phyloP scores from a whole-genome alignment of 176 grass and related monocot genomes.

The Oryza coarctata region DNA sequence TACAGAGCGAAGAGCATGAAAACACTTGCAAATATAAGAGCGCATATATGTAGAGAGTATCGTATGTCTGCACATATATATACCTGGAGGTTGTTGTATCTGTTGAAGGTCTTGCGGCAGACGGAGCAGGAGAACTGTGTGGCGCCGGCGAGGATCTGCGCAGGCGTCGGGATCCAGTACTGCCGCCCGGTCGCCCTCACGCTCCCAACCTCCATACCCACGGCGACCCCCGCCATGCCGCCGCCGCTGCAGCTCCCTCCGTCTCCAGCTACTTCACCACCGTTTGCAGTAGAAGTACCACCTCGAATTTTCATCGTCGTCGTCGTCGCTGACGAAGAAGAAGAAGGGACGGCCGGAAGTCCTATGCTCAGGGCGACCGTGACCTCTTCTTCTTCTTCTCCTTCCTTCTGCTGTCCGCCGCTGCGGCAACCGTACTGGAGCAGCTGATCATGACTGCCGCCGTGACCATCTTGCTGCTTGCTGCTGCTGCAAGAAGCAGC shows the following conservation, averaged over 20 bases:
- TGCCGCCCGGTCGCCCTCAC: slow-evolving; percentile 47
- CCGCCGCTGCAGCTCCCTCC: slow-evolving; percentile 7
- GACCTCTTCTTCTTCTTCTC: slow-evolving; percentile 36
- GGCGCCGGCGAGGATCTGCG: slow-evolving; percentile 66
- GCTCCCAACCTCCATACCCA: slow-evolving; percentile 25
- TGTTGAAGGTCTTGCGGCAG: slow-evolving; percentile 72
- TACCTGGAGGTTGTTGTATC: slow-evolving; percentile 78
- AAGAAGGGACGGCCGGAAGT: slow-evolving; percentile 19
- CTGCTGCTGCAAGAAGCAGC: not conserved
- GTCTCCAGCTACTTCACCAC: slow-evolving; percentile 1
- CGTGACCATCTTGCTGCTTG: not conserved
- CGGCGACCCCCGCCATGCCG: too few species aligned
- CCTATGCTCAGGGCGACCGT: slow-evolving; percentile 61
- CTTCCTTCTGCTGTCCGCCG: not conserved
- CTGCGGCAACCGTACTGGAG: not conserved
- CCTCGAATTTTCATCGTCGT: not conserved
- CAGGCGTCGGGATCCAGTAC: slow-evolving; percentile 68
- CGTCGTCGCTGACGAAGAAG: not conserved
- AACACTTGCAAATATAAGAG: too few species aligned
- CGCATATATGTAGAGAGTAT: too few species aligned
- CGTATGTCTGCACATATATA: too few species aligned
- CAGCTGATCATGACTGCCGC: not conserved
- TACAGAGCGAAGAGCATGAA: too few species aligned
- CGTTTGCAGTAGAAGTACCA: not conserved
- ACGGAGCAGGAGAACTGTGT: slow-evolving; percentile 63